These are phyloP conservation scores for Saccharum officinarum DNA, from an alignment of 176 grass and related monocot genomes.

Conservation along the genomic window DNA sequence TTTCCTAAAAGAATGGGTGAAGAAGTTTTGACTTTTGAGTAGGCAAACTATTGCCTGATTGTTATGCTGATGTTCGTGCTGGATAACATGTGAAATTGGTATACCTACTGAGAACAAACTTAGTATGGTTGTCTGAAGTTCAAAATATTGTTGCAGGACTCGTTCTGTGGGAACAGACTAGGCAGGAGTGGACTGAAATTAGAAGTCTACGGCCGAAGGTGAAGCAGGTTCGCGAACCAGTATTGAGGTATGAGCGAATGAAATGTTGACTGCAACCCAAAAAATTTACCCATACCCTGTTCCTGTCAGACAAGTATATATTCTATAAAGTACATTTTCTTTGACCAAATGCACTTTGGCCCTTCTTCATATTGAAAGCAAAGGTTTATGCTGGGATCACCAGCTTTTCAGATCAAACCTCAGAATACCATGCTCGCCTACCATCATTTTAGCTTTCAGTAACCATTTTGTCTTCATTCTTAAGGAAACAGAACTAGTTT, in stretches of 20 bases:
- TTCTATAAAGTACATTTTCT: neutral
- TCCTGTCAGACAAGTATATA: neutral
- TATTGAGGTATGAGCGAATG: slow-evolving; percentile 44
- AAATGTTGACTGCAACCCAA: neutral
- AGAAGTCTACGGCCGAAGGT: slow-evolving; percentile 29
- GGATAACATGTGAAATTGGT: slow-evolving; percentile 2
- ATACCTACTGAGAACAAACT: neutral
- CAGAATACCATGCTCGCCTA: neutral
- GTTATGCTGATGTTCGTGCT: neutral
- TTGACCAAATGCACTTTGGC: neutral
- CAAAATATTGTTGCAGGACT: slow-evolving; percentile 32
- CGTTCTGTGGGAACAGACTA: slow-evolving; percentile 51
- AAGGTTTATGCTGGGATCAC: neutral
- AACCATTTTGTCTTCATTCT: slow-evolving; percentile 6
- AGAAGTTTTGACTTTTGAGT: neutral
- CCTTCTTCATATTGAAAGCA: neutral
- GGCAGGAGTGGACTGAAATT: slow-evolving; percentile 53
- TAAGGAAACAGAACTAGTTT: neutral
- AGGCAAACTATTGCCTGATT: neutral
- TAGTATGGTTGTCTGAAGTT: slow-evolving; percentile 8
- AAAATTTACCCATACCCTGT: neutral
- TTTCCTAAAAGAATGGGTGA: neutral
- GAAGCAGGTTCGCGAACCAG: slow-evolving; percentile 47
- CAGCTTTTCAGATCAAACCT: neutral
- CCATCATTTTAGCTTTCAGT: neutral